Evolutionary conservation across 1,284 basidiomycete species (phyloP).

Genomic region (Cryptococcus sp.): DNA sequence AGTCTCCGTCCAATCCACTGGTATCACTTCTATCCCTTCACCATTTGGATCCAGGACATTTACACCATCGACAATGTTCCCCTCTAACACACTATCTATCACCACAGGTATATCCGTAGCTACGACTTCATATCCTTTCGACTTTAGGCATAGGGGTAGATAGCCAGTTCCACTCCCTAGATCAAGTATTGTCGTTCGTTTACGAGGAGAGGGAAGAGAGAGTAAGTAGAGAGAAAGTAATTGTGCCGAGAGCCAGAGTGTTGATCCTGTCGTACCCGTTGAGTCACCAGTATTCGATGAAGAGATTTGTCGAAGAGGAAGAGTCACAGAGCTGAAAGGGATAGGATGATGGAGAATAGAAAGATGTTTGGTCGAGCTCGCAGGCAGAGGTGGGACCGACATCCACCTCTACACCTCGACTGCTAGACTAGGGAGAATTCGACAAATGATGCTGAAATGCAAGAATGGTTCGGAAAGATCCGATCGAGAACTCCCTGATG

Average conservation of each 20-base stretch:
- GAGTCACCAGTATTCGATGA: constrained; percentile 1
- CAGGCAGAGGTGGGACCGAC: constrained; percentile 11
- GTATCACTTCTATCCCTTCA: constrained; percentile 1
- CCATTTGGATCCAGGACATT: not conserved
- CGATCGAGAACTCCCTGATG: no score
- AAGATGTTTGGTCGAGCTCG: constrained; percentile 59
- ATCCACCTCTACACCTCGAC: constrained; percentile 33
- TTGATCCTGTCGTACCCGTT: constrained; percentile 67
- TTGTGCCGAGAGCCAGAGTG: constrained; percentile 80
- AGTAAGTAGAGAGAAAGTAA: constrained; percentile 64
- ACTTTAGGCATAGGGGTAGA: constrained; percentile 64
- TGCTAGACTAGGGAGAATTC: no score
- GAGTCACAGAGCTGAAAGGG: constrained; percentile 35
- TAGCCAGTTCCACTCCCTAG: constrained; percentile 78
- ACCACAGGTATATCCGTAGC: constrained; percentile 74
- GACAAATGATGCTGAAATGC: no score
- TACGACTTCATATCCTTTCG: constrained; percentile 68
- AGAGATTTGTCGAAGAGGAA: constrained; percentile 25
- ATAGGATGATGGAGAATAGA: constrained; percentile 55
- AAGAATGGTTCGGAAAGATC: no score
- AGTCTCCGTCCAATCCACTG: constrained; percentile 28
- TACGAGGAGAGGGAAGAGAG: constrained; percentile 15
- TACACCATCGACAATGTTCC: constrained; percentile 58
- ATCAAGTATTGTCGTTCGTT: constrained; percentile 57
- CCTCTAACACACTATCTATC: constrained; percentile 60